Evolutionary conservation across 257 asterid genomes (phyloP), one percentile per base, ranked within the genome.

Genomic region (Thymus quinquecostatus): DNA sequence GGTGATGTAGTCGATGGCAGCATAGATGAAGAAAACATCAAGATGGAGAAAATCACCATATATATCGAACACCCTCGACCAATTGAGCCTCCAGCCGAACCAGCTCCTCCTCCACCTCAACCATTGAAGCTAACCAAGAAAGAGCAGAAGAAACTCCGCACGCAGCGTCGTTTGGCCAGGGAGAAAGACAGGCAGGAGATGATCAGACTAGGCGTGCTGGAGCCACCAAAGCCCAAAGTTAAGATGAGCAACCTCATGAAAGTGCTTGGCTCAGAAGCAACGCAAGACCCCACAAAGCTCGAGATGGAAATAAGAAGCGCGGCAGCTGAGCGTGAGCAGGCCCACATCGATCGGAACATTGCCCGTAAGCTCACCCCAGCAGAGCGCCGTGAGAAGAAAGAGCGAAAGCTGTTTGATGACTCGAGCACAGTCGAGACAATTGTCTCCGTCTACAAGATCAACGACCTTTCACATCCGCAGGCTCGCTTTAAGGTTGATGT

Each of bases 181-280:
- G 99, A 95, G 81, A 95, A 87, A 75, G 99, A 95, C 32, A 83
- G 83, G 71, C 99, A 95, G 79, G 99, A 95, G 78, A 91, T 95
- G 97, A 95, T 95, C 44, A 80, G 98, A 72, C 87, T 88, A 28
- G 98, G 98, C 21, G 91, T 89, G 27, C 10, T 89, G 40, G 98
- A 92, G 80, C 97, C 98, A 27, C 98, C 98, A 54, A 89, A 89
- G 67, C 83, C 97, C 0, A 92, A 92, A 83, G 91, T 95, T 60
- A 95, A 95, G 79, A 89, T 95, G 98, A 95, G 97, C 87, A 95
- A 95, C 81, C 95, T 95, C 79, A 89, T 89, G 97, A 92, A 82
- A 78, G 95, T 89, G 66, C 98, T 95, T 10, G 99, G 99, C 55
- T 81, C 98, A 28, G 98, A 95, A 83, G 99, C 99, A 50, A 92